A percentile compares a stretch with the other conserved stretches of the same genome.
Conservation (phyloP, 495 filamentous ascomycete species). For the Talaromyces borbonicus region DNA sequence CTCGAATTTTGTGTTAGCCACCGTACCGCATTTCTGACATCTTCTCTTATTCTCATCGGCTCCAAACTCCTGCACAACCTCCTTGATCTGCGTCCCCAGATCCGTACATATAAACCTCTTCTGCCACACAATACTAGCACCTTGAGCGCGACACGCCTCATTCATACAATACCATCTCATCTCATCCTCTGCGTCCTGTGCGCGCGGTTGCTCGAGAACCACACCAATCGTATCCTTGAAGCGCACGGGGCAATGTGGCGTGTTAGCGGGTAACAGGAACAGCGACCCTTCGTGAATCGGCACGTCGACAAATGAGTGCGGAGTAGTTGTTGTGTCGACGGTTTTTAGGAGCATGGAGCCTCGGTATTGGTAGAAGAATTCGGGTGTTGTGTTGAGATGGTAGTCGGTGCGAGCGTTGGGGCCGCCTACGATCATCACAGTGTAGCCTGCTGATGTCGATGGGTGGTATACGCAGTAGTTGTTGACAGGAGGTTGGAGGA, state of each 20-base stretch:
- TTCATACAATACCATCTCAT: constrained; percentile 74
- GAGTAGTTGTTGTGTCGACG: constrained; percentile 50
- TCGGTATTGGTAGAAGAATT: constrained; percentile 96
- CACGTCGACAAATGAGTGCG: constrained; percentile 63
- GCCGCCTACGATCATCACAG: constrained; percentile 77
- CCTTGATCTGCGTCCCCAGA: constrained; percentile 94
- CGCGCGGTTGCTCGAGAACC: constrained; percentile 82
- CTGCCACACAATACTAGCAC: constrained; percentile 72
- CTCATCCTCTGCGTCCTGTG: constrained; percentile 56
- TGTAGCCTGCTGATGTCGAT: constrained; percentile 33
- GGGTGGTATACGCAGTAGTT: constrained; percentile 92
- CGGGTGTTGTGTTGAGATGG: constrained; percentile 93
- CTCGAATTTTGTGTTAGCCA: constrained; percentile 45
- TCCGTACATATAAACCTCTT: constrained; percentile 81
- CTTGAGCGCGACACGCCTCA: constrained; percentile 52
- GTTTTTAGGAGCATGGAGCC: constrained; percentile 92
- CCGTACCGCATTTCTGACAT: constrained; percentile 66
- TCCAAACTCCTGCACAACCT: constrained; percentile 76
- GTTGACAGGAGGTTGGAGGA: constrained; percentile 91
- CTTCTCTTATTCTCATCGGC: constrained; percentile 58
- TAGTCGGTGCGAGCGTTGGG: constrained; percentile 96
- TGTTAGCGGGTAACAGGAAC: constrained; percentile 86
- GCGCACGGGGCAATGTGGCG: constrained; percentile 73
- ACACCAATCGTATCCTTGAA: constrained; percentile 66
- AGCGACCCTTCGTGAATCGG: constrained; percentile 87